Evolutionary conservation across 2,329 filamentous ascomycete species (phyloP), one percentile per base, ranked within the genome.

Genomic region (Neofusicoccum parvum): DNA sequence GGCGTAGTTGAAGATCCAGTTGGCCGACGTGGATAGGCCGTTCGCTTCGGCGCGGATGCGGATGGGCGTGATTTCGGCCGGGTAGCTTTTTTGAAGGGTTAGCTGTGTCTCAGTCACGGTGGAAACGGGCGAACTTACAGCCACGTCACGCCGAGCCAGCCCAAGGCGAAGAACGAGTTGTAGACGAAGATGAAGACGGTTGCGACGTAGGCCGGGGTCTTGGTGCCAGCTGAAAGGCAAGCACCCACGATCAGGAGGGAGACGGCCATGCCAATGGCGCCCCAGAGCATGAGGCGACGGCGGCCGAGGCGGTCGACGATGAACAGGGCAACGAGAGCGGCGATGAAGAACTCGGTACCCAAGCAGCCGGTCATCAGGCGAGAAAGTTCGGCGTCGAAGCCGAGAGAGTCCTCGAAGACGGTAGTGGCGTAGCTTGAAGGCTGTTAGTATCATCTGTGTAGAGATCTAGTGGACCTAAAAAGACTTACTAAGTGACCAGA

Each of bases 111-210:
- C 17, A 5, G 12, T n/a, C 3, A 39, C 3, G 11, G 2, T 1
- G 23, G n/a, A 4, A 3, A 5, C 0, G 1, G 50, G 1, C 2
- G 0, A 7, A 50, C 48, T 34, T 34, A 53, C 5, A 68, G 69
- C 73, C 81, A 83, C 12, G 80, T 80, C 14, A 82, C 78, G 3
- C 80, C 82, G 45, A 82, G 79, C 80, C 74, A 81, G 6, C 81
- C 81, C 36, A 84, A 80, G 15, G 78, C 83, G 67, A 86, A 85
- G 75, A 83, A 84, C 46, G 84, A 77, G 70, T 85, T 84, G 74
- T 84, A 85, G 6, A 85, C 68, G 72, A 86, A 85, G 72, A 86
- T 82, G 70, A 84, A 83, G 0, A 79, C 80, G 39, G 82, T 79
- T 0, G 80, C 80, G 0, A 77, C 82, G 36, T 75, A 74, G 0